Evolutionary conservation across 164 flowering plant genomes (phyloP), one percentile per base, ranked within the genome.

Genomic region (Berberis vulgaris): DNA sequence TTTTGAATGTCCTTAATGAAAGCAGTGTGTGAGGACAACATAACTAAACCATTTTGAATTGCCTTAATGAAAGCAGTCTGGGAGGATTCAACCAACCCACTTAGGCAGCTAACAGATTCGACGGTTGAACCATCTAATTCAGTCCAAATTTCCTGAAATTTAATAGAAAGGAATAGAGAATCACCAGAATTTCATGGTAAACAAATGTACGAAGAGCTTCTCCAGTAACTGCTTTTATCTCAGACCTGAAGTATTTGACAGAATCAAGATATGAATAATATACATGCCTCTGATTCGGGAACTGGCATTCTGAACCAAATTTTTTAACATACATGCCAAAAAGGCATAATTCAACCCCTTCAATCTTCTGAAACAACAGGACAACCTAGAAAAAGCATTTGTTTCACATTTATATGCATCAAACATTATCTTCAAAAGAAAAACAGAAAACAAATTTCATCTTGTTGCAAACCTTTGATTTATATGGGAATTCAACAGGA

Each of bases 251-350:
- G 74, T 84, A 83, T 73, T 80, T 82, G 26, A 84, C 83, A 11
- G 92, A 86, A 71, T 86, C 91, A 46, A 86, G 75, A 70, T 84
- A 86, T 3, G 86, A 82, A 44, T 84, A 77, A 64, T 81, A 81
- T 38, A 83, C 74, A 61, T 78, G 61, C 0, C 88, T 84, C 6
- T 77, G 73, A 66, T 84, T 84, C 42, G 91, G 88, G 3, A 2
- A 39, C 6, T 63, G 39, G 43, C 88, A 84, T 47, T 82, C 81
- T 65, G 86, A 77, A 41, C 91, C 88, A 71, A 50, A 86, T 68
- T 86, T 86, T 54, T 84, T 88, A 55, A 82, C 88, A 53, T 76
- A 78, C 82, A 84, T 76, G 53, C 67, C 78, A 72, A 83, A 84
- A 2, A 86, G 69, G 65, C 88, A 82, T 5, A 84, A 80, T 55